Base-by-base conservation (phyloP, 495 filamentous ascomycete genomes). In the Parachaetomium inaequale region DNA sequence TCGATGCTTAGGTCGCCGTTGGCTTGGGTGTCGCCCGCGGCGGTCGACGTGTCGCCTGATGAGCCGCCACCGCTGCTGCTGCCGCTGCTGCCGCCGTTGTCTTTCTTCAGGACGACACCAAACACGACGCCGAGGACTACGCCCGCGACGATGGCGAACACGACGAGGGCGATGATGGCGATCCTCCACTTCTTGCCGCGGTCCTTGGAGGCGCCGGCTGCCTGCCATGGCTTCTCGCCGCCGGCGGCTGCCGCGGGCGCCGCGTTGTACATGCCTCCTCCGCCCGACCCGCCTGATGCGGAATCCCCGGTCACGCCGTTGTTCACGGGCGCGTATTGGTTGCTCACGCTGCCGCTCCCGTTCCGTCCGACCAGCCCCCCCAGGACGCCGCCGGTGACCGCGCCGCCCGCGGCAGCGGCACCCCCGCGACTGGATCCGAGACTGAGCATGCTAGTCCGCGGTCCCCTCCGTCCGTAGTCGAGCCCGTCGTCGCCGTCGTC, bases 401-500 rank as follows among this genome's bases (percentile, higher is more conserved):
- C 77, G 28, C 66, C 76, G 31, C 71, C 72, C 15, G 72, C 63
- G 23, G 69, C 68, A 50, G 67, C 66, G 38, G 63, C 60, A 52
- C 65, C 74, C 56, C 69, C 70, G 65, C 63, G 67, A 54, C 73
- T 75, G 19, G 72, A 74, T 3, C 71, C 67, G 12, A 86, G 69
- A 63, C 83, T 82, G 38, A 88, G 70, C 63, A 83, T 81, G 31
- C 83, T 86, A 50, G 76, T 70, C 70, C 76, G 64, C 61, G 79
- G 65, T 65, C 74, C 59, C 59, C 71, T 70, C 28, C 74, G 70
- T 1, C 57, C 60, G 58, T 84, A 84, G 10, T 80, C 75, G 51
- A 92, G 81, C 4, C 87, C 90, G 63, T 96, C 92, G 66, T 96
- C 92, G 8, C 88, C 91, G 67, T 96, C 91, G 67, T 96, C 92